Base-by-base conservation (phyloP, 345 rosid species). In the Rhodomyrtus tomentosa region DNA sequence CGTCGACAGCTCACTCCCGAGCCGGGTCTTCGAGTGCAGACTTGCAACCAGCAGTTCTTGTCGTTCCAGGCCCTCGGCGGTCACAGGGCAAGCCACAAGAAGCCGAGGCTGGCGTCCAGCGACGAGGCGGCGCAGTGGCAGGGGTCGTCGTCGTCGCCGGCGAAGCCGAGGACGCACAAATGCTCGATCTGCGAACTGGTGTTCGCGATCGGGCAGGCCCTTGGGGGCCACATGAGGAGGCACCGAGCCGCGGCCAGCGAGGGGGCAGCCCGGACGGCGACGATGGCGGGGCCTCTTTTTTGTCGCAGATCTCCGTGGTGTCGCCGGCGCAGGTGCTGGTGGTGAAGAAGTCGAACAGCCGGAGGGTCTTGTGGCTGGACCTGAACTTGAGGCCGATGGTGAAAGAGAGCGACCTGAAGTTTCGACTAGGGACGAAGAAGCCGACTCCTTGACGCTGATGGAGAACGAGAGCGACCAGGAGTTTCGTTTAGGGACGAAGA, bases 161-260 rank as follows among this genome's bases (percentile, higher is more conserved):
- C 54, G 6, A 93, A 93, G 86, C 87, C 91, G 4, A 94, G 92
- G 83, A 89, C 93, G 2, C 99, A 96, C 54, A 95, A 93, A 90
- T 96, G 99, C 84, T 94, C 98, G 7, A 91, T 96, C 2, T 96
- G 99, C 55, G 99, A 98, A 7, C 89, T 93, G 2, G 96, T 93
- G 90, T 96, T 96, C 59, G 89, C 98, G 0, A 90, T 96, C 53
- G 98, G 95, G 9, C 95, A 94, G 83, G 94, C 96, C 4, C 80
- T 92, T 25, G 95, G 95, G 1, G 95, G 96, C 29, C 96, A 94
- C 84, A 93, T 94, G 96, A 93, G 95, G 87, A 89, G 95, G 84
- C 95, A 94, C 27, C 87, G 93, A 74, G 80, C 87, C 7, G 84
- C 72, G 22, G 18, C 25, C 82, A 38, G 40, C 16, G 68, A 62